Percentiles rank a stretch among this genome's conserved stretches.
Evolutionary conservation across 2,329 filamentous ascomycete species (phyloP).

Genomic region (Graphium sp.): DNA sequence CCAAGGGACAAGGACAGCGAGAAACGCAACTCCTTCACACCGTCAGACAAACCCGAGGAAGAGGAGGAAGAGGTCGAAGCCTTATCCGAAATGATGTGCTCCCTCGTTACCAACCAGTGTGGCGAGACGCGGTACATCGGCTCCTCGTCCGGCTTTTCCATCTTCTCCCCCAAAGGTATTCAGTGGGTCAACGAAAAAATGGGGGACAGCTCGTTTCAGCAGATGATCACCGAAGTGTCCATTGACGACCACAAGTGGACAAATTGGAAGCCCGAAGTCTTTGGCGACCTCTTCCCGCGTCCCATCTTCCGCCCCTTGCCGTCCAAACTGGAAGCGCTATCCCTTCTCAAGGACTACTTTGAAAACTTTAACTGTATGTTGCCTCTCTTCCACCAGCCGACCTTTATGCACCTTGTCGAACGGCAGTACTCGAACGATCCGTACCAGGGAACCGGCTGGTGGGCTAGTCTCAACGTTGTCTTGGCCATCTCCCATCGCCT

Average conservation of each 20-base stretch:
- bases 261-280: conserved; percentile 96
- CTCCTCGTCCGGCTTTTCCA: conserved; percentile 93
- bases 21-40: conserved; percentile 11
- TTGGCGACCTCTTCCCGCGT: conserved; percentile 77
- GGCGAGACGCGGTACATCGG: conserved; percentile 94
- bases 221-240: conserved; percentile 85
- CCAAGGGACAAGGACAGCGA: conserved; percentile 19
- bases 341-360: conserved; percentile 83
- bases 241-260: conserved; percentile 92
- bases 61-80: conserved; percentile 62
- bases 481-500: conserved; percentile 86
- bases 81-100: conserved; percentile 97
- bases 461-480: conserved; percentile 89
- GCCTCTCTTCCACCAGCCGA: conserved; percentile 90
- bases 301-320: conserved; percentile 73
- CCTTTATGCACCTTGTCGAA: conserved; percentile 95
- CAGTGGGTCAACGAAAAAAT: conserved; percentile 98
- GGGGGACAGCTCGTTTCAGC: conserved; percentile 84
- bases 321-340: conserved; percentile 71
- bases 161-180: conserved; percentile 95
- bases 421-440: conserved; percentile 85
- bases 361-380: conserved; percentile 99
- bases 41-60: conserved; percentile 17
- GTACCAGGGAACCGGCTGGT: conserved; percentile 93
- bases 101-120: conserved; percentile 81